Evolutionary conservation across 2,329 filamentous ascomycete species (phyloP).

Genomic region (Dothistroma pini): DNA sequence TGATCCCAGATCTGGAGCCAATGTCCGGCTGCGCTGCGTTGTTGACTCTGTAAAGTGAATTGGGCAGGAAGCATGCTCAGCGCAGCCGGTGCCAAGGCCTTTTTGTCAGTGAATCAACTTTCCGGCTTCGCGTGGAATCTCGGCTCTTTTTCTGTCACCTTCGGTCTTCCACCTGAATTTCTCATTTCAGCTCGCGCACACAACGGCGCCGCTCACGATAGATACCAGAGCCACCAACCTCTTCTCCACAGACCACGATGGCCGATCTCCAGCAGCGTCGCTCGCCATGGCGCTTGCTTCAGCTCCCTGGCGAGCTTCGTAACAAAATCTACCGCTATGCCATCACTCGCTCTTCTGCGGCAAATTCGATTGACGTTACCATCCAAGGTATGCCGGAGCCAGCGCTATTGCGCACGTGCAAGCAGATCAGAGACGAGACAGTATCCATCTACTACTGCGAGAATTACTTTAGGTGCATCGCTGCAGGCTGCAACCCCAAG

Average conservation of each 20-base stretch:
- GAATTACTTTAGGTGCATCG: background rate
- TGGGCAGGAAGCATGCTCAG: no score
- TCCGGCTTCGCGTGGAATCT: background rate
- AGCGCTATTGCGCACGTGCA: slow-evolving; percentile 3
- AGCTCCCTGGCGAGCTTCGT: slow-evolving; percentile 17
- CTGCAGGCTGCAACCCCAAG: background rate
- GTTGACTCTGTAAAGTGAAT: no score
- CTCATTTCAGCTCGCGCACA: background rate
- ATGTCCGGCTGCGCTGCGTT: no score
- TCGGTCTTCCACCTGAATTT: background rate
- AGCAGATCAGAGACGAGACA: slow-evolving; percentile 3
- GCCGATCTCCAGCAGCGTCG: background rate
- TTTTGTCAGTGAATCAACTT: background rate
- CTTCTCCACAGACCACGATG: background rate
- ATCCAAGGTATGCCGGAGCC: background rate
- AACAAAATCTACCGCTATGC: slow-evolving; percentile 13
- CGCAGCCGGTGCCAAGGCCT: background rate
- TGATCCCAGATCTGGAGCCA: no score
- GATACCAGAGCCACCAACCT: no score
- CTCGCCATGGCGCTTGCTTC: background rate
- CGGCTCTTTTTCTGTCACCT: background rate
- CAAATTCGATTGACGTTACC: background rate
- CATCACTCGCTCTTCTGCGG: background rate
- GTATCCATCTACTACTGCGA: background rate
- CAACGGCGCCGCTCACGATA: no score